Conservation (phyloP, 345 rosid species). For the Heritiera fomes region DNA sequence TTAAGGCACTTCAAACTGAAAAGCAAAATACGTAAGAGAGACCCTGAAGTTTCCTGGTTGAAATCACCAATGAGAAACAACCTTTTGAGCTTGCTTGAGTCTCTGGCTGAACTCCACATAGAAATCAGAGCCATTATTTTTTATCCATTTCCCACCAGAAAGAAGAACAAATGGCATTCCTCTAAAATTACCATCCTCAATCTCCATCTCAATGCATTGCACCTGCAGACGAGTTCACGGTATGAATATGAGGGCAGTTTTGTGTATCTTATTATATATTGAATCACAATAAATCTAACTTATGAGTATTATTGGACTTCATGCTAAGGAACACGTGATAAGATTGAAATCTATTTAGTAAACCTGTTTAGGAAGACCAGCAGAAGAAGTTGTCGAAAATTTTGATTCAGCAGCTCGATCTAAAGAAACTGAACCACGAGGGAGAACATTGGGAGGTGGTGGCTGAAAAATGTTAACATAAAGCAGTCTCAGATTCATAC, state of each 20-base stretch:
- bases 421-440: constrained; percentile 69
- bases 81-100: constrained; percentile 70
- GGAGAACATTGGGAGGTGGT: constrained; percentile 67
- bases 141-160: constrained; percentile 79
- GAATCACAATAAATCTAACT: constrained; percentile 15
- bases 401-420: constrained; percentile 64
- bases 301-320: not conserved
- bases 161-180: constrained; percentile 96
- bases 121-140: constrained; percentile 71
- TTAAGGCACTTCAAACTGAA: constrained; percentile 16
- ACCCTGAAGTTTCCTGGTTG: not conserved
- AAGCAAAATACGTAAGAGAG: constrained; percentile 17
- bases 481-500: constrained; percentile 20
- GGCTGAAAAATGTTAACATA: constrained; percentile 57
- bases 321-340: constrained; percentile 12
- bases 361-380: constrained; percentile 68
- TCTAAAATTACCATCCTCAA: constrained; percentile 64
- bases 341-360: constrained; percentile 23
- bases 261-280: not conserved
- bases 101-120: constrained; percentile 61
- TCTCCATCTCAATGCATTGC: constrained; percentile 67
- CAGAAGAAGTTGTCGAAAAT: constrained; percentile 39
- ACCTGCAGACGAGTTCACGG: constrained; percentile 50
- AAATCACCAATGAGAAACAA: constrained; percentile 33
- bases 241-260: constrained; percentile 15